Evolutionary conservation across 352 stramenopile species (phyloP), one percentile per base, ranked within the genome.

Genomic region (Proteromonas lacertae): DNA sequence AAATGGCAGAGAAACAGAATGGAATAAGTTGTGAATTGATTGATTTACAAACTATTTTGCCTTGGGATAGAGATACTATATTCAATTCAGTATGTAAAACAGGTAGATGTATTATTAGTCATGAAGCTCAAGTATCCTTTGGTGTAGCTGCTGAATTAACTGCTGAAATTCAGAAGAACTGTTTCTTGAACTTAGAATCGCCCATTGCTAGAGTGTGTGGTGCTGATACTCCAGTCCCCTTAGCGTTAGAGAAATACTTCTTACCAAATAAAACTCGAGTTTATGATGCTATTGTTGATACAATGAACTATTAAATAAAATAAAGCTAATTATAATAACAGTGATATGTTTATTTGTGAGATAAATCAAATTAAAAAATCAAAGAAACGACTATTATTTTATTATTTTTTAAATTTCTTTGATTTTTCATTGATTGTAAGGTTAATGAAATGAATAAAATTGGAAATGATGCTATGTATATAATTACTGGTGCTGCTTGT

Each of bases 181-280:
- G 81, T 53, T 94, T 96, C 51, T 65, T 92, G 25, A 71, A 62
- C 37, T 62, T 96, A 29, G 78, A 93, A 46, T 71, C 75, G 14
- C 81, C 81, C 4, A 83, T 92, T 52, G 66, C 89, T 49, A 62
- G 81, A 21, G 30, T 75, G 9, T 72, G 60, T 44, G 83, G 76
- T 34, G 90, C 90, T 48, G 83, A 96, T 48, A 93, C 77, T 21
- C 83, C 83, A 4, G 94, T 96, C 54, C 76, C 77, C 0, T 58
- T 93, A 29, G 64, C 81, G 8, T 90, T 88, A 53, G 83, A 96
- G 50, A 88, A 88, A n/a, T n/a, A n/a, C n/a, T n/a, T n/a, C n/a
- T n/a, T n/a, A n/a, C n/a, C n/a, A n/a, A n/a, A n/a, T n/a, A n/a
- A n/a, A n/a, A n/a, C n/a, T n/a, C n/a, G n/a, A n/a, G n/a, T n/a